phyloP scores from a whole-genome alignment of 2,329 filamentous ascomycete genomes.

The Cladophialophora immunda region DNA sequence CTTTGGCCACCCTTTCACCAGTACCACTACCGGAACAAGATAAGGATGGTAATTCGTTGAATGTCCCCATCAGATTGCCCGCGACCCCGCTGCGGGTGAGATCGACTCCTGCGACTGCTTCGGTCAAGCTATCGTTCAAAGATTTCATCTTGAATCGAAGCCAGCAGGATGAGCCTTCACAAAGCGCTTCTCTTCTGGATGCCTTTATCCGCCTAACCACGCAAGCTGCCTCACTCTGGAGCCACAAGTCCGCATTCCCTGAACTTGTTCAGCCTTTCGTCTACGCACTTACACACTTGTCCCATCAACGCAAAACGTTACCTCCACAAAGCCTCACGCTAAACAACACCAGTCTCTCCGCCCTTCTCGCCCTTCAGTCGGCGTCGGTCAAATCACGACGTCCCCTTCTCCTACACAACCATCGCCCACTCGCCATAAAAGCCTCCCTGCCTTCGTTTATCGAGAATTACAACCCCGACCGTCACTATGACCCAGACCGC shows the following conservation, averaged over 20 bases:
- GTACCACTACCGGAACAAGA: slow-evolving; percentile 23
- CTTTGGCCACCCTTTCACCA: slow-evolving; percentile 69
- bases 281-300: slow-evolving; percentile 68
- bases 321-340: slow-evolving; percentile 60
- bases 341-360: slow-evolving; percentile 45
- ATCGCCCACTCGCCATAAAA: slow-evolving; percentile 87
- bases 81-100: slow-evolving; percentile 61
- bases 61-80: slow-evolving; percentile 46
- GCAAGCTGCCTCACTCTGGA: slow-evolving; percentile 76
- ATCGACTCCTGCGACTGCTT: slow-evolving; percentile 43
- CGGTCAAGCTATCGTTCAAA: slow-evolving; percentile 66
- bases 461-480: slow-evolving; percentile 90
- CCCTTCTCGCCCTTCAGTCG: slow-evolving; percentile 60
- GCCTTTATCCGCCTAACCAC: slow-evolving; percentile 70
- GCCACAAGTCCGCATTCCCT: slow-evolving; percentile 73
- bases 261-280: slow-evolving; percentile 78
- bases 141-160: slow-evolving; percentile 22
- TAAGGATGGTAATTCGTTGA: slow-evolving; percentile 26
- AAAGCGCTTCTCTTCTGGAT: slow-evolving; percentile 31
- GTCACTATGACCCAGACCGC: slow-evolving; percentile 95
- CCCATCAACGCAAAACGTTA: slow-evolving; percentile 57
- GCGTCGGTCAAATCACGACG: slow-evolving; percentile 71
- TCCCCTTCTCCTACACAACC: slow-evolving; percentile 86
- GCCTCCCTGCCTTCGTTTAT: slow-evolving; percentile 93
- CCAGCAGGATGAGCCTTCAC: neutral